Percentiles rank a stretch among this genome's conserved stretches.
Evolutionary conservation across 1,284 basidiomycete genomes (phyloP).

Genomic region (Fomitopsis betulina): DNA sequence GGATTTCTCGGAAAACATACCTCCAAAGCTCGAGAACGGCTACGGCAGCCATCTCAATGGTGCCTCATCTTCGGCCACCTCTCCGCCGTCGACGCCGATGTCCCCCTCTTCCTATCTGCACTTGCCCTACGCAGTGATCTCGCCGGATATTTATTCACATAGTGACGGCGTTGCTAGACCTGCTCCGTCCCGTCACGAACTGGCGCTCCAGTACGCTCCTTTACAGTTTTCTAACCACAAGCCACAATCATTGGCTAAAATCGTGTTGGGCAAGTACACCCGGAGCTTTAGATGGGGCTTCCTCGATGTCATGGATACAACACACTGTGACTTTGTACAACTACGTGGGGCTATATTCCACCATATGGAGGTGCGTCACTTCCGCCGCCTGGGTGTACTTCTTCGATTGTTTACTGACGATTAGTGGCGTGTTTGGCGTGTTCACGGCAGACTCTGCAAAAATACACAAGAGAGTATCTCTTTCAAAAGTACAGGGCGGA

Average conservation of each 20-base stretch:
- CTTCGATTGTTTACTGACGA: conserved; percentile 16
- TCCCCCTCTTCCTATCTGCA: conserved; percentile 47
- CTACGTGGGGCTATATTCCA: conserved; percentile 74
- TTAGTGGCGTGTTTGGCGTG: conserved; percentile 6
- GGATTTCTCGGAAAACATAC: conserved; percentile 35
- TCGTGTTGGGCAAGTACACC: conserved; percentile 55
- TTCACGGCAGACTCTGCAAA: conserved; percentile 61
- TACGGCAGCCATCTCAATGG: conserved; percentile 46
- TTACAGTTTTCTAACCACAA: conserved; percentile 31
- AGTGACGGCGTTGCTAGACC: conserved; percentile 66
- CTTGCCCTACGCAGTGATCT: conserved; percentile 72
- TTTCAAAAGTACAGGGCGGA: conserved; percentile 73
- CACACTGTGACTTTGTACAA: conserved; percentile 72
- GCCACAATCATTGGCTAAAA: conserved; percentile 35
- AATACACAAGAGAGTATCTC: conserved; percentile 78
- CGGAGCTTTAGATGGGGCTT: conserved; percentile 76
- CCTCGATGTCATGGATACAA: conserved; percentile 71
- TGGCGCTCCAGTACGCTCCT: conserved; percentile 66
- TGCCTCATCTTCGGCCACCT: conserved; percentile 40
- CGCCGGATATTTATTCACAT: conserved; percentile 77
- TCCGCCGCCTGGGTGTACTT: conserved; percentile 15
- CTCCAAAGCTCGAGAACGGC: conserved; percentile 39
- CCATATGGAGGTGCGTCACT: conserved; percentile 66
- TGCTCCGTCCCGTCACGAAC: conserved; percentile 55
- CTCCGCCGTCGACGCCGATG: conserved; percentile 60